Evolutionary conservation across 2,329 filamentous ascomycete species (phyloP).

Genomic region (Bipolaris bicolor): DNA sequence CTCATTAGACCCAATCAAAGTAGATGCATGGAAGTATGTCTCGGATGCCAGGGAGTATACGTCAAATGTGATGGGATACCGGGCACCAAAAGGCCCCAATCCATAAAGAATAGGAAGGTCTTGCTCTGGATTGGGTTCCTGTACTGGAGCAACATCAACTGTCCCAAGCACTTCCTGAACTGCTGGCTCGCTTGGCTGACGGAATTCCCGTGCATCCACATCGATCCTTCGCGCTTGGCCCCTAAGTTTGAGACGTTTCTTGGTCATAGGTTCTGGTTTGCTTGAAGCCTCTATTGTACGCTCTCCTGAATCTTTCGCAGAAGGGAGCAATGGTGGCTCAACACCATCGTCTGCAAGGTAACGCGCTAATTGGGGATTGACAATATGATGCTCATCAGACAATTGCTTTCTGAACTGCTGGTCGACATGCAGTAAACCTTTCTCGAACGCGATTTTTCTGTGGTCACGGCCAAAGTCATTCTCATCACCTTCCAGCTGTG

Average conservation of each 20-base stretch:
- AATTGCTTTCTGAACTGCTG: conserved; percentile 29
- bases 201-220: conserved; percentile 53
- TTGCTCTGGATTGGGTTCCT: conserved; percentile 10
- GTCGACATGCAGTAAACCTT: conserved; percentile 37
- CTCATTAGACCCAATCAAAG: conserved; percentile 64
- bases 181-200: conserved; percentile 51
- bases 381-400: conserved; percentile 15
- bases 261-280: conserved; percentile 13
- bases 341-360: conserved; percentile 43
- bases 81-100: conserved; percentile 56
- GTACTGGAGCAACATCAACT: conserved; percentile 1
- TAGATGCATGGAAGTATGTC: conserved; percentile 62
- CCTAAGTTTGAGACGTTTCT: conserved; percentile 45
- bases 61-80: conserved; percentile 62
- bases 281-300: not conserved
- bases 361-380: conserved; percentile 40
- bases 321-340: conserved; percentile 27
- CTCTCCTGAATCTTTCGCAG: conserved; percentile 26
- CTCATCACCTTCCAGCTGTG: conserved; percentile 54
- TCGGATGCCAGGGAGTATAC: conserved; percentile 56
- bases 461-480: conserved; percentile 43
- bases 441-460: conserved; percentile 48
- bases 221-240: conserved; percentile 55
- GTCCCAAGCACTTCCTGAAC: conserved; percentile 24
- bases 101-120: conserved; percentile 43